Base-by-base conservation (phyloP, 345 rosid species). In the Moricandia arvensis region DNA sequence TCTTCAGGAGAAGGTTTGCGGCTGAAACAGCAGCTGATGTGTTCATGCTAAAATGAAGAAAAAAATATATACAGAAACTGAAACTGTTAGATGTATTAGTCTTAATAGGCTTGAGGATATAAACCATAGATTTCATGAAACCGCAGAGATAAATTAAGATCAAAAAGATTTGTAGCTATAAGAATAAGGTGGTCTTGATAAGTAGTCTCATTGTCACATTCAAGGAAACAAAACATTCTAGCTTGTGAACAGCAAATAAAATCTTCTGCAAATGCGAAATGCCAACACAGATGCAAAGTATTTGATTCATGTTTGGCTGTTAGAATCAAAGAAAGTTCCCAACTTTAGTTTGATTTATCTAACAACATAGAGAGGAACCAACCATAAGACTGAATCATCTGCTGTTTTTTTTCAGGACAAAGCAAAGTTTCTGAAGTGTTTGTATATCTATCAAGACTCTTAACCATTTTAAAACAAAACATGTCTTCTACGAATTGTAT, bases 1-100 rank as follows among this genome's bases (percentile, higher is more conserved):
- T 86, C 79, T 85, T 93, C 49, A 83, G 37, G 26, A 94, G 89
- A 65, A 75, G 77, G 66, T 86, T 88, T 26, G 92, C 89, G 4
- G 96, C 96, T 47, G 96, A 82, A 78, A 81, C 85, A 16, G 89
- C 93, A 21, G 80, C 83, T 35, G 83, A 18, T 11, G 88, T 90
- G 89, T 85, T 85, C 80, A 87, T 77, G 66, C 97, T 94, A n/a
- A 77, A 68, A 59, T 12, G 3, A 8, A 8, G n/a, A 4, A 4
- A 7, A 34, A n/a, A n/a, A n/a, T n/a, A n/a, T n/a, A n/a, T n/a
- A 18, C 71, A 17, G 27, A 77, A 59, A 61, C 30, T 34, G 41
- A n/a, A n/a, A n/a, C n/a, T n/a, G n/a, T n/a, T n/a, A n/a, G n/a
- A n/a, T n/a, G n/a, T n/a, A n/a, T n/a, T n/a, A n/a, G n/a, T n/a